Evolutionary conservation across 495 filamentous ascomycete genomes (phyloP), one percentile per base, ranked within the genome.

Genomic region (Trichodelitschia bisporula): DNA sequence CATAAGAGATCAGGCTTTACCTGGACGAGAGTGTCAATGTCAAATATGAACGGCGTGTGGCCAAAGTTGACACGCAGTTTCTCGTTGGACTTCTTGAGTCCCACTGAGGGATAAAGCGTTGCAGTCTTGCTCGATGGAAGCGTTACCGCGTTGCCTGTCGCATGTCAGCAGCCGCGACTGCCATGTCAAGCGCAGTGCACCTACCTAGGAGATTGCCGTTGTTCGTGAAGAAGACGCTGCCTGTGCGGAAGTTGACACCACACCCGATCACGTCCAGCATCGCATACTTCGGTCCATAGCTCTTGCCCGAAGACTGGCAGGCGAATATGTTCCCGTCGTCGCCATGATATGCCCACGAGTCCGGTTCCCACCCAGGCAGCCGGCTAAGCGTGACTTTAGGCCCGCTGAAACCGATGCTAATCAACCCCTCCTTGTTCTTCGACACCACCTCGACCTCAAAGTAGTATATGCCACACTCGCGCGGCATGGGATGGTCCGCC

Each of bases 261-360:
- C 89, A 95, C 2, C 86, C 86, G 23, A 95, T 69, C 3, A 72
- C 69, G 55, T 99, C 86, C n/a, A 64, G 53, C 19, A 59, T 57
- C 2, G 59, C 60, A 46, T 79, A 93, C 3, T 60, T 65, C 15
- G 66, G 68, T 0, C 77, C 79, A 45, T 80, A 92, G 4, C 59
- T 45, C 42, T 78, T 78, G 4, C 84, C 79, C 21, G 66, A 64
- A 13, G 64, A 69, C 29, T 71, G 62, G 14, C 72, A 67, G 27
- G 72, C 66, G 43, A 89, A 99, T 26, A 68, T 68, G 39, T 83
- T 69, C 18, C 86, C 86, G 48, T 99, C 86, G 46, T 99, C 89
- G 15, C 86, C 83, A 44, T 99, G 86, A 44, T 91, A 99, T 20
- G 77, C 86, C 79, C 79, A 99, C 1, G 82, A 92, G 25, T 92